Evolutionary conservation across 1,284 basidiomycete genomes (phyloP).

Genomic region (Tilletiopsis washingtonensis): DNA sequence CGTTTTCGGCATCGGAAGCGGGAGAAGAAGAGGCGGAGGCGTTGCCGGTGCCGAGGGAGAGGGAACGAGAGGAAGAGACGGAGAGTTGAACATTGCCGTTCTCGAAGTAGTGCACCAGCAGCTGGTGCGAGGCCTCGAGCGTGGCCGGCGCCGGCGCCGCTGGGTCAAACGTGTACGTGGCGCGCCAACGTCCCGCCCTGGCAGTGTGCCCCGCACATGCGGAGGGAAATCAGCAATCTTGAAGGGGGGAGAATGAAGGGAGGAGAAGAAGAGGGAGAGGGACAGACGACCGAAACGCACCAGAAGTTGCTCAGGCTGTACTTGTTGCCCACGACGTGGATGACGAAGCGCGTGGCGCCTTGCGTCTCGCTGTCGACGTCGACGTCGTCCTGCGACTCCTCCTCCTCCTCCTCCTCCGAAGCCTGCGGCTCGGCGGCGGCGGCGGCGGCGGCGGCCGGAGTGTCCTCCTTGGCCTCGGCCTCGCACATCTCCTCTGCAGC

Average conservation of each 20-base stretch:
- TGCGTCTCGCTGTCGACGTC: conserved; percentile 5
- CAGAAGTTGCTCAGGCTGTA: conserved; percentile 46
- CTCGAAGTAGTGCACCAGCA: conserved; percentile 46
- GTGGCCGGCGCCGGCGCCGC: not conserved
- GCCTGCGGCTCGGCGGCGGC: not conserved
- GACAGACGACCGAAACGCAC: conserved; percentile 6
- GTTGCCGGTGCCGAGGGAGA: conserved; percentile 12
- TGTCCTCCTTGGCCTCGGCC: conserved; percentile 10
- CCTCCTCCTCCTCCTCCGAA: not conserved
- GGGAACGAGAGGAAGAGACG: conserved; percentile 8
- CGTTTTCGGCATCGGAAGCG: not conserved
- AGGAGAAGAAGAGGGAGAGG: not conserved
- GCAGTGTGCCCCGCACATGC: too few relatives aligned
- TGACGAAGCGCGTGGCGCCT: conserved; percentile 8
- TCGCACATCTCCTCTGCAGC: conserved; percentile 9
- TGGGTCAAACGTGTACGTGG: conserved; percentile 27
- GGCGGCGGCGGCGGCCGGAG: not conserved
- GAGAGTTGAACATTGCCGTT: conserved; percentile 45
- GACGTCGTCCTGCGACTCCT: conserved; percentile 1
- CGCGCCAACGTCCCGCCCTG: conserved; percentile 33
- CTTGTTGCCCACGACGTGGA: conserved; percentile 41
- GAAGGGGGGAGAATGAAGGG: not conserved
- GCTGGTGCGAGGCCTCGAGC: conserved; percentile 7
- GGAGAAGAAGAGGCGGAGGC: too few relatives aligned
- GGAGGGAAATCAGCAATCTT: too few relatives aligned